Base-by-base conservation (phyloP, 805 yeast genomes). In the Hanseniaspora hatyaiensis region DNA sequence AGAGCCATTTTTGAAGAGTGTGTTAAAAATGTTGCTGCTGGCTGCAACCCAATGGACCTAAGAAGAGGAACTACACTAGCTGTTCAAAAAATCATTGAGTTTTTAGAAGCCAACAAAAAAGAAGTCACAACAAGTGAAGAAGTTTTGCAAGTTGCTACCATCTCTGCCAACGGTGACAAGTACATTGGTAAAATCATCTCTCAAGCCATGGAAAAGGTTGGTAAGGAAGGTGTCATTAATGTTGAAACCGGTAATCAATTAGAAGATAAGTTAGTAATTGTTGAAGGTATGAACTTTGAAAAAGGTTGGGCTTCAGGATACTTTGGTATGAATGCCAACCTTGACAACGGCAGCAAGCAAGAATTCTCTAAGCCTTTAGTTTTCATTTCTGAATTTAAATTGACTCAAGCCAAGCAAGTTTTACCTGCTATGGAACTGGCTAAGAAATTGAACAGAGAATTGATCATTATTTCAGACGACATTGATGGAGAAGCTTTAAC, bases 401-500 rank as follows among this genome's bases (percentile, higher is more conserved):
- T 89, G 66, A 77, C 94, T 47, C 75, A 88, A 37, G 80, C 88
- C 63, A 89, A 82, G 68, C 95, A 92, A 64, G 77, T 92, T 51
- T 71, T 92, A 53, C 98, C 98, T 49, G 79, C 96, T 16, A 74
- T 92, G 59, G 96, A 89, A 68, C 72, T 88, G 59, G 85, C 96
- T 55, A 88, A 85, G 74, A 88, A 87, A 70, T 70, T 78, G 55
- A 81, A 96, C 71, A 83, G 95, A 70, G 96, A 98, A 51, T 71
- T 92, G 64, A 72, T 92, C 57, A 84, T 92, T 62, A 68, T 92
- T 57, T 95, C 97, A 52, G 98, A 92, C 72, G 96, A 85, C 61
- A 74, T 92, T 52, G 97, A 89, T 59, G 97, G 97, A 59, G 97
- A 92, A 73, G 98, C 98, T 41, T 75, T 92, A 53, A 97, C 97